Evolutionary conservation across 1,284 basidiomycete species (phyloP), one percentile per base, ranked within the genome.

Genomic region (Amylostereum areolatum): DNA sequence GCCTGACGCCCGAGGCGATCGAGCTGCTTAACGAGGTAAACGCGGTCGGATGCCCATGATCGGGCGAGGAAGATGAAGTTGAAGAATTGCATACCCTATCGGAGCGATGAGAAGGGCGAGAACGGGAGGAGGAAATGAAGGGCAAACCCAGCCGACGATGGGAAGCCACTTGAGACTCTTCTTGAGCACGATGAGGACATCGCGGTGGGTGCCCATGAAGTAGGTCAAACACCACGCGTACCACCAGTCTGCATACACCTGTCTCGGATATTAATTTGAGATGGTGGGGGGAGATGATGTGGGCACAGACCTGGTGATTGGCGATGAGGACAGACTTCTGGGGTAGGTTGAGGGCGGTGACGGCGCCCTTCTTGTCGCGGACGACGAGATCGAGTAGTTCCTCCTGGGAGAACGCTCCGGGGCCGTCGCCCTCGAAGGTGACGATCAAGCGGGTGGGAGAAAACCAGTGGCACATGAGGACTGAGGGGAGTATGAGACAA

Each of bases 241-340:
- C 81, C 89, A 91, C 89, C 89, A 91, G 69, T 97, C 94, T 4
- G 83, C 79, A 63, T 97, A 95, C 27, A 90, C 77, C 88, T 96
- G 58, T 39, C 11, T 34, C 30, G 18, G 35, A 47, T 51, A 40
- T 46, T 46, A 34, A n/a, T 10, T 29, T 28, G 35, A 41, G 18
- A 34, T 34, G 25, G 41, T 47, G 28, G 25, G 46, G 3, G 29
- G 10, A 12, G 11, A 25, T 41, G 9, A 29, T 11, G 33, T 24
- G 11, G 12, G 40, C 33, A 57, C 73, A 43, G 55, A 88, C 87
- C 72, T 90, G 86, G 62, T 93, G 89, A 63, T 93, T 93, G 4
- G 83, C 79, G 59, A 89, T 86, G 55, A 92, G 67, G 39, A 93
- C 84, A 44, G 85, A 78, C 62, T 89, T 83, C 52, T 79, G 77